Conservation (phyloP, 129 eudicot species). For the Pseudognaphalium luteoalbum region DNA sequence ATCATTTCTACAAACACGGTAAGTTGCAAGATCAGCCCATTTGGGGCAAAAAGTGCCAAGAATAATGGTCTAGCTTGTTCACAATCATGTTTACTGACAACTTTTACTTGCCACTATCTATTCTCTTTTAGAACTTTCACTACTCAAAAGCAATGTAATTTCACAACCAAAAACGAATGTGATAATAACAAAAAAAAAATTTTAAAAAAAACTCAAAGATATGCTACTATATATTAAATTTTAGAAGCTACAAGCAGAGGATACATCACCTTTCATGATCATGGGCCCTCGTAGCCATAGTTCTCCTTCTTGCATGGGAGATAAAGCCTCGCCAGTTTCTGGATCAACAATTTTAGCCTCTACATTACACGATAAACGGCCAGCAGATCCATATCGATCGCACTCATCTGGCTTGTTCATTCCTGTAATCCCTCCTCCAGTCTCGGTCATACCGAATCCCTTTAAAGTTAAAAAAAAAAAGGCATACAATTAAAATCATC, state of each 20-base stretch:
- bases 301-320: slow-evolving; percentile 81
- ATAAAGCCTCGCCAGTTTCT: slow-evolving; percentile 63
- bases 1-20: background rate
- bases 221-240: background rate
- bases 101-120: background rate
- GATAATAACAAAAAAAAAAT: no score
- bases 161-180: background rate
- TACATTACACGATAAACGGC: slow-evolving; percentile 56
- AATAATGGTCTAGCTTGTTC: background rate
- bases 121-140: background rate
- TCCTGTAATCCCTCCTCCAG: slow-evolving; percentile 62
- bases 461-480: slow-evolving; percentile 19
- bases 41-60: background rate
- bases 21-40: background rate
- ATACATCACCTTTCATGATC: slow-evolving; percentile 79
- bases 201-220: no score
- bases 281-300: slow-evolving; percentile 84
- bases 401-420: slow-evolving; percentile 61
- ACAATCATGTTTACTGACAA: background rate
- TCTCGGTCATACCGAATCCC: slow-evolving; percentile 98
- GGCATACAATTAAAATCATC: slow-evolving; percentile 10
- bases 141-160: background rate
- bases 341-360: slow-evolving; percentile 95
- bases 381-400: slow-evolving; percentile 64
- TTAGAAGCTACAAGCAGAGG: slow-evolving; percentile 1